These are phyloP conservation scores for Mycena indigotica DNA, from an alignment of 768 basidiomycete genomes.

Conservation along the genomic window DNA sequence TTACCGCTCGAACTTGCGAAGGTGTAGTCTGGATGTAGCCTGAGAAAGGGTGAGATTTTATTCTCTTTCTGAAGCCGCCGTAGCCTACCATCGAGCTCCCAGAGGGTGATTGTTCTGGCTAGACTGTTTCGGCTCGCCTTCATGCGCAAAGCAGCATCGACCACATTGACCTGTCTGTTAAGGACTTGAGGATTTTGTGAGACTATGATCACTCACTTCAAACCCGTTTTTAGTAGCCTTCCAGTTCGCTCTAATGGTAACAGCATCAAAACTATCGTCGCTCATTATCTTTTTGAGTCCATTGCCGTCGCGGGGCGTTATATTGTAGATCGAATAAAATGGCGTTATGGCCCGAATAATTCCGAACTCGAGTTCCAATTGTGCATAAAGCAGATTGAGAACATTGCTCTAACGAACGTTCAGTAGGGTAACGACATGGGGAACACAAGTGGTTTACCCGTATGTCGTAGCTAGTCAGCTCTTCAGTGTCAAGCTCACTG, in stretches of 20 bases:
- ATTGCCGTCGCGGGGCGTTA: conserved; percentile 29
- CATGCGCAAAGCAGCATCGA: conserved; percentile 27
- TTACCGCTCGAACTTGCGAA: conserved; percentile 41
- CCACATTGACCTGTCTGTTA: conserved; percentile 38
- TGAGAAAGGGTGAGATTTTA: conserved; percentile 8
- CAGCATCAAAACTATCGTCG: conserved; percentile 35
- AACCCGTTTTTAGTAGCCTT: conserved; percentile 12
- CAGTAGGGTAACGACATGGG: background rate
- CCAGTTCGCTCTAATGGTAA: conserved; percentile 36
- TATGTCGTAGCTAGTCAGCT: conserved; percentile 40
- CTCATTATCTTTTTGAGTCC: conserved; percentile 33
- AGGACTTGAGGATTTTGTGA: background rate
- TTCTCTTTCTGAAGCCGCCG: no score
- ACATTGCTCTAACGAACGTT: conserved; percentile 36
- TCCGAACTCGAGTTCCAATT: conserved; percentile 48
- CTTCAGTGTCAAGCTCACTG: background rate
- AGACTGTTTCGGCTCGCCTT: conserved; percentile 35
- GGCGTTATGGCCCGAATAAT: conserved; percentile 50
- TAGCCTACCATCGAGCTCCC: conserved; percentile 39
- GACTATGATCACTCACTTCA: background rate
- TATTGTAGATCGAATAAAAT: conserved; percentile 44
- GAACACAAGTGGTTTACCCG: background rate
- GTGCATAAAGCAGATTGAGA: conserved; percentile 47
- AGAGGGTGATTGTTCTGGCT: conserved; percentile 37
- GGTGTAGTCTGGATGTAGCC: conserved; percentile 36